Conservation (phyloP, 192 early-diverging fungal species). For the Rhizoclosmatium sp. region DNA sequence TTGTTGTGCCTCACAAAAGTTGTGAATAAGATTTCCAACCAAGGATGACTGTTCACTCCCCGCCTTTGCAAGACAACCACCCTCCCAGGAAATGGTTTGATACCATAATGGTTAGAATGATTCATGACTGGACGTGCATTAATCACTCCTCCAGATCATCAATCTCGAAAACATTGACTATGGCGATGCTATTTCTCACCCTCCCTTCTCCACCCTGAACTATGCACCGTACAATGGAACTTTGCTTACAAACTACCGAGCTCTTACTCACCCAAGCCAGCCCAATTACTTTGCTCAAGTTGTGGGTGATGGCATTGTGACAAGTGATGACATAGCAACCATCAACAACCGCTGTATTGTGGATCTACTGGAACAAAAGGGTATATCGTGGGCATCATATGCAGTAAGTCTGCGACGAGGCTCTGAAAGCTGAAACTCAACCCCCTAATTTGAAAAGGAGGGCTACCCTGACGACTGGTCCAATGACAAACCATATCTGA, state of each 20-base stretch:
- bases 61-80: background rate
- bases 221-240: conserved; percentile 48
- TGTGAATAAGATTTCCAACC: too few relatives aligned
- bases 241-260: conserved; percentile 65
- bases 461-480: conserved; percentile 63
- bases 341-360: conserved; percentile 54
- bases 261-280: conserved; percentile 67
- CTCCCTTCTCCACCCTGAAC: conserved; percentile 39
- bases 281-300: conserved; percentile 74
- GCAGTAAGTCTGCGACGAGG: background rate
- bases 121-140: background rate
- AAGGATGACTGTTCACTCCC: too few relatives aligned
- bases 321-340: conserved; percentile 47
- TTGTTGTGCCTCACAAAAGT: too few relatives aligned
- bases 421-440: background rate
- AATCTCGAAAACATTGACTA: conserved; percentile 52
- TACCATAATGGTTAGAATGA: background rate
- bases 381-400: conserved; percentile 70
- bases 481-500: conserved; percentile 31
- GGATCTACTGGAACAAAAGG: conserved; percentile 59
- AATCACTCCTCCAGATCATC: conserved; percentile 4
- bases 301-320: conserved; percentile 48
- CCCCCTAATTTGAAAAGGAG: conserved; percentile 45
- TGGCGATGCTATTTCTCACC: conserved; percentile 33
- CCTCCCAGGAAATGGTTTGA: background rate